Evolutionary conservation across 2,329 filamentous ascomycete species (phyloP), one percentile per base, ranked within the genome.

Genomic region (Fusarium sp.): DNA sequence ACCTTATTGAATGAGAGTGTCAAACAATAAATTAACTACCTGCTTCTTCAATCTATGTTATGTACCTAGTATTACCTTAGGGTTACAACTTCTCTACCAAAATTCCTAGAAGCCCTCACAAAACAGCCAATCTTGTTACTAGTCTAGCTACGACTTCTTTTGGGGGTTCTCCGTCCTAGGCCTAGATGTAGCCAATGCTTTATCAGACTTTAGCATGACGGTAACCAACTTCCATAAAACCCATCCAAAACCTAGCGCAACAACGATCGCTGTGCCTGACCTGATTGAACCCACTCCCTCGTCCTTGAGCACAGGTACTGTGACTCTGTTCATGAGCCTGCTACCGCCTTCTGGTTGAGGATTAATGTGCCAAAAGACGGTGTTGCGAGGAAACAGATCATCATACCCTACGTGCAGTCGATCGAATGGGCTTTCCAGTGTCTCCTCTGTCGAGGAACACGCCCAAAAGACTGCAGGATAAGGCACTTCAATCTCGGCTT

Each of bases 381-480:
- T 97, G 51, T 88, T 86, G 1, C 88, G 86, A 3, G 87, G 88
- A 78, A 98, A 98, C 11, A 97, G 80, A 0, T 86, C 88, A 70
- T 98, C 95, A 78, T 94, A 98, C 2, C 94, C 94, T n/a, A 98
- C 75, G 75, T 93, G 88, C n/a, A 86, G 82, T 8, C 93, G 85
- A 78, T 98, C 94, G 79, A 98, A 98, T 0, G 95, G 95, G 75
- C 92, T 97, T 7, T 85, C 87, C 1, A 87, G 80, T 80, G 95
- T 92, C 74, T 92, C 91, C 1, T 85, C 85, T 1, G 87, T 88
- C 0, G 90, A 87, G 10, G 87, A 84, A 76, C 95, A 98, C 1
- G 94, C 93, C 94, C 94, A 98, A 82, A 98, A 98, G 0, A 98
- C 87, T 0, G 88, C 87, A 0, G 95, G 95, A 82, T 92, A 94